Evolutionary conservation across 2,329 filamentous ascomycete species (phyloP), one percentile per base, ranked within the genome.

Genomic region (Xylariaceae sp.): DNA sequence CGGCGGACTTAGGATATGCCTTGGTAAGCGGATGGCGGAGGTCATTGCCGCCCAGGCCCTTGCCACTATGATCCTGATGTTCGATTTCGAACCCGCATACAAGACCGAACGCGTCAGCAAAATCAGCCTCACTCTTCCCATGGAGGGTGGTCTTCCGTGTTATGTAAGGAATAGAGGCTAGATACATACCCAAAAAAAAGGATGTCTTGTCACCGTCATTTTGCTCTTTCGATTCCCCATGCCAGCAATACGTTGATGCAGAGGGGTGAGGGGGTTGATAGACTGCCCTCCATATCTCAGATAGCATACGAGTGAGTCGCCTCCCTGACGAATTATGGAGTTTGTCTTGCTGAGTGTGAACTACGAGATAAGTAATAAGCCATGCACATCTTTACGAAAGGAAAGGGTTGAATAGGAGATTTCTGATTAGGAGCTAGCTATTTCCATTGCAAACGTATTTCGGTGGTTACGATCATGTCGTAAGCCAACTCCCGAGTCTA

Each of bases 21-120:
- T 86, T 34, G 83, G 83, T 2, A 83, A 81, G 71, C 80, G 76
- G 61, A 85, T 86, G 83, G 83, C 84, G 3, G 82, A 86, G 67
- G 59, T 76, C 5, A 74, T 86, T 40, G 81, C 77, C 5, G 76
- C 79, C 15, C 80, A 83, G 68, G 76, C 79, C 8, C 73, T 85
- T 60, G 75, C 78, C 3, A 72, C 70, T 1, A 63, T 85, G 54
- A 66, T 76, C 3, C 66, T 69, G 37, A 59, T 65, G 2, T 86
- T 84, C 61, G 76, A 82, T 6, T 79, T 85, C 48, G 64, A 63
- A 54, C 68, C 70, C 15, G 72, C 71, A 4, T 76, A 71, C 54
- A 69, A 73, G 18, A 68, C 61, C 36, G 75, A 81, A 61, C 75
- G 80, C 59, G 71, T 76, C 16, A 84, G 80, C 62, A 79, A 77